These are phyloP conservation scores for Ophiosphaerella korrae DNA, from an alignment of 2,329 filamentous ascomycete species.

Conservation along the genomic window DNA sequence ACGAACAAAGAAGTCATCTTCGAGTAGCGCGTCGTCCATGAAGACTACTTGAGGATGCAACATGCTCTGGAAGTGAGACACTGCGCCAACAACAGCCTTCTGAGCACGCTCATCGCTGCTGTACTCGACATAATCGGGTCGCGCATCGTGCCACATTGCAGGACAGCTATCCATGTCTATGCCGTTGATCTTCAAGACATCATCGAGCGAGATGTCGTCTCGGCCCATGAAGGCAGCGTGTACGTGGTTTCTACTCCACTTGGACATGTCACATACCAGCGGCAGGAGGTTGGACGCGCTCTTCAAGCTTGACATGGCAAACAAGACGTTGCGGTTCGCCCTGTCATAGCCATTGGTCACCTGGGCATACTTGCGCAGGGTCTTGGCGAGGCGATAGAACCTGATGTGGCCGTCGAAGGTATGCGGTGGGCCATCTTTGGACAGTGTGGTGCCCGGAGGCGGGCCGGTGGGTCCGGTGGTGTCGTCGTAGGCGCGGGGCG, in stretches of 20 bases:
- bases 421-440: constrained; percentile 24
- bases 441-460: constrained; percentile 29
- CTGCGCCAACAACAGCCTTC: constrained; percentile 65
- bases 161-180: constrained; percentile 70
- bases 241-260: constrained; percentile 70
- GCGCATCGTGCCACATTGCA: constrained; percentile 72
- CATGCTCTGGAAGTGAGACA: constrained; percentile 73
- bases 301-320: constrained; percentile 74
- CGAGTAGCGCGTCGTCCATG: constrained; percentile 68
- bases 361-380: constrained; percentile 63
- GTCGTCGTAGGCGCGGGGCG: constrained; percentile 13
- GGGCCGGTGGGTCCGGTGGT: constrained; percentile 30
- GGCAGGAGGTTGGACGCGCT: constrained; percentile 76
- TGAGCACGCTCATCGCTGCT: constrained; percentile 75
- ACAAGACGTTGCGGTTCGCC: constrained; percentile 74
- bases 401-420: constrained; percentile 71
- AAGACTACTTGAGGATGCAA: constrained; percentile 80
- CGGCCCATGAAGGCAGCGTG: constrained; percentile 82
- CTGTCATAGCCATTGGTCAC: constrained; percentile 58
- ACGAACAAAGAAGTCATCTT: constrained; percentile 71
- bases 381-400: constrained; percentile 68
- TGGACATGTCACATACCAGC: constrained; percentile 85
- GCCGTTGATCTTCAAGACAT: constrained; percentile 78
- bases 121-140: constrained; percentile 71
- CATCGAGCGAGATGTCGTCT: constrained; percentile 69